These are phyloP conservation scores for Candida sojae DNA, from an alignment of 1,139 yeast species.

Conservation along the genomic window DNA sequence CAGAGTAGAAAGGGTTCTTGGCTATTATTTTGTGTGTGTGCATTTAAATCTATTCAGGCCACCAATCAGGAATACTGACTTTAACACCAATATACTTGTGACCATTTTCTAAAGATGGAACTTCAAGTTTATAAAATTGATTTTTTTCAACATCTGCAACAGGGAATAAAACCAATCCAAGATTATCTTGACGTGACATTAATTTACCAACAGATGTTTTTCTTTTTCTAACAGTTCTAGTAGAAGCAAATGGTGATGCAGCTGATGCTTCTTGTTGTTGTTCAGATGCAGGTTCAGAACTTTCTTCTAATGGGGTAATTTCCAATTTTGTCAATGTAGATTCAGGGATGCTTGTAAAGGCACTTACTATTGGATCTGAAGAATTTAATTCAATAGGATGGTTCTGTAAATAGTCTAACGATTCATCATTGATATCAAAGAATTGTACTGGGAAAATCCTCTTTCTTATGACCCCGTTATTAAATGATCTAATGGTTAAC, in stretches of 20 bases:
- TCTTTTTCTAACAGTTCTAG: slow-evolving; percentile 31
- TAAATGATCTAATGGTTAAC: slow-evolving; percentile 83
- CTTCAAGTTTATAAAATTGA: slow-evolving; percentile 28
- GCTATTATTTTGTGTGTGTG: neutral
- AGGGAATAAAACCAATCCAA: slow-evolving; percentile 66
- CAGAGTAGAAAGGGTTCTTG: too few species aligned
- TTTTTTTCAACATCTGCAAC: slow-evolving; percentile 41
- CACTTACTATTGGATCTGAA: slow-evolving; percentile 19
- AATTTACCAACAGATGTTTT: slow-evolving; percentile 59
- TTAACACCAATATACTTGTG: slow-evolving; percentile 40
- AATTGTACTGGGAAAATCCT: slow-evolving; percentile 76
- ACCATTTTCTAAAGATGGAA: slow-evolving; percentile 25
- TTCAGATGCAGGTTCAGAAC: slow-evolving; percentile 10
- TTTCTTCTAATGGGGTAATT: slow-evolving; percentile 23
- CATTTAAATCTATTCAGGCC: slow-evolving; percentile 45
- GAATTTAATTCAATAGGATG: slow-evolving; percentile 20
- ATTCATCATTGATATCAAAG: slow-evolving; percentile 24
- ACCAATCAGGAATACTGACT: slow-evolving; percentile 64
- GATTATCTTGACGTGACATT: slow-evolving; percentile 54
- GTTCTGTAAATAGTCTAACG: slow-evolving; percentile 15
- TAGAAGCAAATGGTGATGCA: slow-evolving; percentile 36
- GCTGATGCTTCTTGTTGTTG: slow-evolving; percentile 15
- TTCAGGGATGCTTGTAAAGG: slow-evolving; percentile 18
- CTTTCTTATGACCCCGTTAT: slow-evolving; percentile 80
- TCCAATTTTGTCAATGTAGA: slow-evolving; percentile 26